Evolutionary conservation across 2,329 filamentous ascomycete genomes (phyloP).

Genomic region (Geosmithia flava): DNA sequence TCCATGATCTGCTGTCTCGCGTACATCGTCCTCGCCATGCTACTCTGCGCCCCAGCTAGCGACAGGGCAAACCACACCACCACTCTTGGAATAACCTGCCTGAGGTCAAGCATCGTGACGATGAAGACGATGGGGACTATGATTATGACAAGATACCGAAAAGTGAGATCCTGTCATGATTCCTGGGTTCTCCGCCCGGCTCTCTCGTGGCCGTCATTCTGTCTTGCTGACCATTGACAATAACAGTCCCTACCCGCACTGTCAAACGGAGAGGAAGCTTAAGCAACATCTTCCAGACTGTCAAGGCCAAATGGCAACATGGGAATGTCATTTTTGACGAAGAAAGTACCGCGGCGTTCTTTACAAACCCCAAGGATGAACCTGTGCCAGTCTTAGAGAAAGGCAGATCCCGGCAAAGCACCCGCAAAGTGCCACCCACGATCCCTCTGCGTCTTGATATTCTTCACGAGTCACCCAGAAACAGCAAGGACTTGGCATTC

Average conservation of each 20-base stretch:
- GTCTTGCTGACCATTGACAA: not conserved
- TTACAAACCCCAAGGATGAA: not conserved
- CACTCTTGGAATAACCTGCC: not conserved
- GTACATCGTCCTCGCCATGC: too few relatives aligned
- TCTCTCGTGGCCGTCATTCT: not conserved
- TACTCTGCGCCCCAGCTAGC: not conserved
- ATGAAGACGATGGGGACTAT: not conserved
- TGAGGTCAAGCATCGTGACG: not conserved
- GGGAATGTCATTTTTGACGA: constrained; percentile 3
- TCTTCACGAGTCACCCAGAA: constrained; percentile 11
- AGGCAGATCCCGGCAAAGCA: not conserved
- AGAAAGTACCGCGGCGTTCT: not conserved
- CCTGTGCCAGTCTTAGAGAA: not conserved
- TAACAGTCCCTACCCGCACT: constrained; percentile 1
- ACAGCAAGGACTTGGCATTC: constrained; percentile 13
- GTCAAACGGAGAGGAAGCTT: constrained; percentile 13
- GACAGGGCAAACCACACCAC: not conserved
- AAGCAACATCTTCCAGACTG: constrained; percentile 14
- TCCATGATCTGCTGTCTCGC: not conserved
- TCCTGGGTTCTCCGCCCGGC: not conserved
- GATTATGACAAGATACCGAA: not conserved
- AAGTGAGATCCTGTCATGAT: not conserved
- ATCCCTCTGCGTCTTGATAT: constrained; percentile 15
- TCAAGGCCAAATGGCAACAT: constrained; percentile 13
- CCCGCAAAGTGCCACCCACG: not conserved